phyloP scores from a whole-genome alignment of 1,139 yeast species.

The Sporopachydermia cereana region DNA sequence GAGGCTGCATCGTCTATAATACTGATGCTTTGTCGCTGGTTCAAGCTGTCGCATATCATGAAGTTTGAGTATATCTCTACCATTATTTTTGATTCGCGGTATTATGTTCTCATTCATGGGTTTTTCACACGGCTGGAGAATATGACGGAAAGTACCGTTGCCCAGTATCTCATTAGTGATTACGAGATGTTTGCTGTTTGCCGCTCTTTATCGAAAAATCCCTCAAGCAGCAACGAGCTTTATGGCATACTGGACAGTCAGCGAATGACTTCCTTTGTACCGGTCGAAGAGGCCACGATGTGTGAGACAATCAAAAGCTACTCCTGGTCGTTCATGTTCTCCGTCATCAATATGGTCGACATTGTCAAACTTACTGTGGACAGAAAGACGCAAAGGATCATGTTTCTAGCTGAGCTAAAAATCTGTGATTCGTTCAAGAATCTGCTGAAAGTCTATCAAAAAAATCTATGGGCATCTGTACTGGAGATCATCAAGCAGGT shows the following conservation, averaged over 20 bases:
- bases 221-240: slow-evolving; percentile 7
- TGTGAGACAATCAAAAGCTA: slow-evolving; percentile 14
- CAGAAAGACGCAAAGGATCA: slow-evolving; percentile 29
- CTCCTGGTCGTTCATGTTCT: slow-evolving; percentile 22
- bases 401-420: slow-evolving; percentile 27
- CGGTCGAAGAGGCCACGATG: background rate
- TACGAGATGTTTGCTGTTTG: slow-evolving; percentile 37
- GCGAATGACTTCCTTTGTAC: background rate
- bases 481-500: slow-evolving; percentile 65
- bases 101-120: slow-evolving; percentile 33
- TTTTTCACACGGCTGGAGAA: slow-evolving; percentile 25
- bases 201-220: slow-evolving; percentile 17
- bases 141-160: slow-evolving; percentile 22
- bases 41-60: slow-evolving; percentile 61
- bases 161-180: slow-evolving; percentile 26
- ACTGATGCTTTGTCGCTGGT: slow-evolving; percentile 55
- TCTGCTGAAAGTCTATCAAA: slow-evolving; percentile 38
- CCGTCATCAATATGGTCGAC: slow-evolving; percentile 23
- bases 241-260: background rate
- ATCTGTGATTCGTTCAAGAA: slow-evolving; percentile 30
- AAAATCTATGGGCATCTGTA: slow-evolving; percentile 55
- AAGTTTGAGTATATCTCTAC: slow-evolving; percentile 69
- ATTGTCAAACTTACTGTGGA: slow-evolving; percentile 24
- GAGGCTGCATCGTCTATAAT: slow-evolving; percentile 52
- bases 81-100: slow-evolving; percentile 63